Evolutionary conservation across 177 flowering plant species (phyloP).

Genomic region (Vitis hybrid): DNA sequence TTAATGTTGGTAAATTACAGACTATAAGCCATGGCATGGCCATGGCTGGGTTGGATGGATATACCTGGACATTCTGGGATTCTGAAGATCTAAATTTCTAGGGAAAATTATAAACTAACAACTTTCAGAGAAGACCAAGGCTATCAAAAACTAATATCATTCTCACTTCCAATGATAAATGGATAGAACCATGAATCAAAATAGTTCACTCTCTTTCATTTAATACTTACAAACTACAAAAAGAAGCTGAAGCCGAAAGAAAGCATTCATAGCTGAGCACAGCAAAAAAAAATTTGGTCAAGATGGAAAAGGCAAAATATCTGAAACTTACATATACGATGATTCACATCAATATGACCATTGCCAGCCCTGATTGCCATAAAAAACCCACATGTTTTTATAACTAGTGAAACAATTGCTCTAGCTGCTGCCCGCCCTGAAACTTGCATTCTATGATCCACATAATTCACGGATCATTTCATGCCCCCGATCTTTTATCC

Average conservation of each 20-base stretch:
- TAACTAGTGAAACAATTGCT: conserved; percentile 22
- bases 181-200: no score
- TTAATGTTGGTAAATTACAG: no score
- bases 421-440: conserved; percentile 8
- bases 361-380: conserved; percentile 5
- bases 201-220: no score
- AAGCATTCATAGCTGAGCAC: conserved; percentile 5
- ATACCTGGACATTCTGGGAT: no score
- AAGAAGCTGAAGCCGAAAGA: conserved; percentile 12
- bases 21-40: no score
- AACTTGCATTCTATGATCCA: background rate
- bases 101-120: no score
- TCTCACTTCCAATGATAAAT: no score
- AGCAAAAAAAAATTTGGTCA: background rate
- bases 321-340: conserved; percentile 7
- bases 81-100: no score
- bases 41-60: no score
- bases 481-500: conserved; percentile 4
- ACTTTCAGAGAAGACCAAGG: no score
- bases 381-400: background rate
- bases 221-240: no score
- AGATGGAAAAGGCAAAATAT: background rate
- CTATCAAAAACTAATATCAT: no score
- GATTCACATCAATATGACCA: conserved; percentile 11
- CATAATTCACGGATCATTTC: background rate